A percentile compares a stretch with the other conserved stretches of the same genome.
phyloP scores from a whole-genome alignment of 139 green algal genomes.

The Tetraselmis striata region DNA sequence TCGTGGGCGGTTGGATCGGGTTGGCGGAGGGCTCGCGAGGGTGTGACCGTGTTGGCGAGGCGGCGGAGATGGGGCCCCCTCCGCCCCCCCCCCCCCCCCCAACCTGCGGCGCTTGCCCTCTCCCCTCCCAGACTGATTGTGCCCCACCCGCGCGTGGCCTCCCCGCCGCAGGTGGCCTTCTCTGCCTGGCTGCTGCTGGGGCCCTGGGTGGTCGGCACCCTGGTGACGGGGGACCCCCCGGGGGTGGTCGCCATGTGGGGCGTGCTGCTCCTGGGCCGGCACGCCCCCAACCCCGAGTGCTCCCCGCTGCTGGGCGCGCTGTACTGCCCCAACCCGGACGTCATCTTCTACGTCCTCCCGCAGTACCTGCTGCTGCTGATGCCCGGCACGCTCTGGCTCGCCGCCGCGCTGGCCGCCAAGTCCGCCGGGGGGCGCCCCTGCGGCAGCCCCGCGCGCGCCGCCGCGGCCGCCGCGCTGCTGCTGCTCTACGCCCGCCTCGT shows the following conservation, averaged over 20 bases:
- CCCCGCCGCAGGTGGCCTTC: slow-evolving; percentile 21
- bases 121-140: too few species aligned
- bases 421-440: slow-evolving; percentile 1
- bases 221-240: slow-evolving; percentile 13
- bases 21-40: too few species aligned
- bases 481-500: slow-evolving; percentile 8
- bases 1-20: too few species aligned
- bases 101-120: too few species aligned
- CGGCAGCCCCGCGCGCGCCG: neutral
- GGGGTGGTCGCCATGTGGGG: slow-evolving; percentile 22
- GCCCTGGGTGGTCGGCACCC: slow-evolving; percentile 30
- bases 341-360: slow-evolving; percentile 20
- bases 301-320: slow-evolving; percentile 3
- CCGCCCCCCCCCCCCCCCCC: too few species aligned
- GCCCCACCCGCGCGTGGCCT: neutral
- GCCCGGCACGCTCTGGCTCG: slow-evolving; percentile 40
- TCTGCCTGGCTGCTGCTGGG: slow-evolving; percentile 24
- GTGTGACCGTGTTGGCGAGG: too few species aligned
- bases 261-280: slow-evolving; percentile 9
- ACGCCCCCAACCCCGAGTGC: neutral
- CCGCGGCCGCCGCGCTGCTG: neutral
- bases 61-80: too few species aligned
- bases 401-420: slow-evolving; percentile 26
- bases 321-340: slow-evolving; percentile 21
- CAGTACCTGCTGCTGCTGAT: slow-evolving; percentile 27